phyloP scores from a whole-genome alignment of 148 eudicot genomes.

The Pharnaceum exiguum region DNA sequence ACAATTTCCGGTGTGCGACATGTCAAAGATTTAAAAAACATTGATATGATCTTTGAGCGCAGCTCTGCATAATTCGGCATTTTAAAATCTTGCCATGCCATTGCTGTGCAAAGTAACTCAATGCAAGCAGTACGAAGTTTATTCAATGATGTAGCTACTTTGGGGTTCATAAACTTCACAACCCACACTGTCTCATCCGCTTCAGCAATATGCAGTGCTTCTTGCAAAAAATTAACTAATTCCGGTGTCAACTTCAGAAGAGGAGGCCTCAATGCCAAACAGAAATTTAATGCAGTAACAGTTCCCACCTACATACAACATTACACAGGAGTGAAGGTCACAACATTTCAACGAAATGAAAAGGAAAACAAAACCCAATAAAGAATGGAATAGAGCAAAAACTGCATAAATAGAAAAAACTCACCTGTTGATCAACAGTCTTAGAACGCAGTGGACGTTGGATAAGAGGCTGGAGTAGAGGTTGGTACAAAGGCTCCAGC shows the following conservation, averaged over 20 bases:
- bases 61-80: slow-evolving; percentile 80
- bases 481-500: slow-evolving; percentile 91
- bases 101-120: slow-evolving; percentile 94
- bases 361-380: not conserved
- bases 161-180: slow-evolving; percentile 88
- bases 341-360: no score
- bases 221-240: slow-evolving; percentile 83
- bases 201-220: slow-evolving; percentile 92
- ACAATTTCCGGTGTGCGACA: slow-evolving; percentile 86
- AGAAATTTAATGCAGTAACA: slow-evolving; percentile 90
- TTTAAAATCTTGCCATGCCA: slow-evolving; percentile 98
- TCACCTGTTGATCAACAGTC: slow-evolving; percentile 98
- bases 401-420: slow-evolving; percentile 4
- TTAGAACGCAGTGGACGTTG: slow-evolving; percentile 79
- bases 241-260: slow-evolving; percentile 91
- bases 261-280: slow-evolving; percentile 97
- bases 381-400: not conserved
- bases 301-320: slow-evolving; percentile 75
- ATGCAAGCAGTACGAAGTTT: slow-evolving; percentile 96
- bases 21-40: slow-evolving; percentile 97
- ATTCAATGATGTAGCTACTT: slow-evolving; percentile 74
- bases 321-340: no score
- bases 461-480: slow-evolving; percentile 88
- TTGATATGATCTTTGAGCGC: slow-evolving; percentile 85
- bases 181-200: slow-evolving; percentile 91